These are phyloP conservation scores for Magnolia sinica DNA, from an alignment of 164 flowering plant species.

Conservation along the genomic window DNA sequence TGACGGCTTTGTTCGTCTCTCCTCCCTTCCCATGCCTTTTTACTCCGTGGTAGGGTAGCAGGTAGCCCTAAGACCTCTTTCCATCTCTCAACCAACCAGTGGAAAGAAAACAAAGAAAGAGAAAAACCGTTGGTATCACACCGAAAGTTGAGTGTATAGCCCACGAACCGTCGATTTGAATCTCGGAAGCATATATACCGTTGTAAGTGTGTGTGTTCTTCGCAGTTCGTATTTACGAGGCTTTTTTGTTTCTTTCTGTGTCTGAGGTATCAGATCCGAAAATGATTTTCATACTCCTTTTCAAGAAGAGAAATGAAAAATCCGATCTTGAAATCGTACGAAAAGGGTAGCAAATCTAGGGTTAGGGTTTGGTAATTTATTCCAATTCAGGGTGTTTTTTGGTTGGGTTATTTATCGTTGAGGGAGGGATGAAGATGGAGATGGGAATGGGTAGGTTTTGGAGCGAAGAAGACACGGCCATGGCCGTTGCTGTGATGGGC, in stretches of 20 bases:
- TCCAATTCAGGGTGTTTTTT: slow-evolving; percentile 5
- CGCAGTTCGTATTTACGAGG: neutral
- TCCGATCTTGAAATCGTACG: neutral
- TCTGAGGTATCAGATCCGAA: neutral
- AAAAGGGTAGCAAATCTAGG: too few species aligned
- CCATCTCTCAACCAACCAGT: neutral
- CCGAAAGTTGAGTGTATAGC: neutral
- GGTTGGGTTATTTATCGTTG: slow-evolving; percentile 3
- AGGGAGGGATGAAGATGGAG: slow-evolving; percentile 42
- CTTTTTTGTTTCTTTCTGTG: neutral
- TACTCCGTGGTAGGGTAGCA: neutral
- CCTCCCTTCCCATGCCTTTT: neutral
- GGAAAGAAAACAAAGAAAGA: neutral
- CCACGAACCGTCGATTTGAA: neutral
- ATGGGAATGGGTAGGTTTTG: slow-evolving; percentile 23
- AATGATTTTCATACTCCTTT: too few species aligned
- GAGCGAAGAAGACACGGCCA: slow-evolving; percentile 53
- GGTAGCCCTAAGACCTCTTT: neutral
- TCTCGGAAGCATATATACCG: neutral
- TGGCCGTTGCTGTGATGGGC: slow-evolving; percentile 59
- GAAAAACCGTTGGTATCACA: neutral
- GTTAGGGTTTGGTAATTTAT: slow-evolving; percentile 2
- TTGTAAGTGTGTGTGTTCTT: neutral
- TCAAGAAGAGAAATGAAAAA: neutral
- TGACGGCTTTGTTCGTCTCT: neutral